These are phyloP conservation scores for Dactylorhiza incarnata DNA, from an alignment of 106 monocot genomes.

Conservation along the genomic window DNA sequence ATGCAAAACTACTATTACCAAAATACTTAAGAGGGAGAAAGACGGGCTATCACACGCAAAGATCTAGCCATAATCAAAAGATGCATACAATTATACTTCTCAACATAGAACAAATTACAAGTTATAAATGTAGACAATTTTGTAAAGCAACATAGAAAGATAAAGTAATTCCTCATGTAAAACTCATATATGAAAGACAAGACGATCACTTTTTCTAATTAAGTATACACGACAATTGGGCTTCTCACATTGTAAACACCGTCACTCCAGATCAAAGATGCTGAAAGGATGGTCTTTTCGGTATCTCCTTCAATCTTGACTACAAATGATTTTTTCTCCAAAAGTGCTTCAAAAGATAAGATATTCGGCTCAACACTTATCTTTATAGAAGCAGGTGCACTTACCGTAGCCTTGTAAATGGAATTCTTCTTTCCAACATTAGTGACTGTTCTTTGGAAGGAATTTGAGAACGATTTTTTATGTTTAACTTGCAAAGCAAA, in stretches of 20 bases:
- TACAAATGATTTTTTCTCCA: conserved; percentile 16
- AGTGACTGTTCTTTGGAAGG: conserved; percentile 16
- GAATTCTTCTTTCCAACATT: conserved; percentile 14
- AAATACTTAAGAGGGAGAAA: too few species aligned
- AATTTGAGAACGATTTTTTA: background rate
- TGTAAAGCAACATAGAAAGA: too few species aligned
- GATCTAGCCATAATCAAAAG: too few species aligned
- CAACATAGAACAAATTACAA: too few species aligned
- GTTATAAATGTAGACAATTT: too few species aligned
- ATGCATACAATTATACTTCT: too few species aligned
- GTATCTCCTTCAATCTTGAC: conserved; percentile 16
- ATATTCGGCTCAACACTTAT: conserved; percentile 13
- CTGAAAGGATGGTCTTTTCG: too few species aligned
- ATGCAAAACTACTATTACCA: too few species aligned
- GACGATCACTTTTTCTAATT: background rate
- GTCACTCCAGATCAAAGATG: conserved; percentile 32
- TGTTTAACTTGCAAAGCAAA: conserved; percentile 1
- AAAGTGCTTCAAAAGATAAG: conserved; percentile 11
- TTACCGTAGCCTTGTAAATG: conserved; percentile 6
- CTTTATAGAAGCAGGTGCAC: background rate
- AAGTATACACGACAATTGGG: conserved; percentile 32
- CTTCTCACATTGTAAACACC: conserved; percentile 29
- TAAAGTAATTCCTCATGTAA: too few species aligned
- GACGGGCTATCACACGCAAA: too few species aligned
- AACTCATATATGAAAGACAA: background rate